phyloP scores from a whole-genome alignment of 176 grass and related monocot genomes.

The Oryza meridionalis region DNA sequence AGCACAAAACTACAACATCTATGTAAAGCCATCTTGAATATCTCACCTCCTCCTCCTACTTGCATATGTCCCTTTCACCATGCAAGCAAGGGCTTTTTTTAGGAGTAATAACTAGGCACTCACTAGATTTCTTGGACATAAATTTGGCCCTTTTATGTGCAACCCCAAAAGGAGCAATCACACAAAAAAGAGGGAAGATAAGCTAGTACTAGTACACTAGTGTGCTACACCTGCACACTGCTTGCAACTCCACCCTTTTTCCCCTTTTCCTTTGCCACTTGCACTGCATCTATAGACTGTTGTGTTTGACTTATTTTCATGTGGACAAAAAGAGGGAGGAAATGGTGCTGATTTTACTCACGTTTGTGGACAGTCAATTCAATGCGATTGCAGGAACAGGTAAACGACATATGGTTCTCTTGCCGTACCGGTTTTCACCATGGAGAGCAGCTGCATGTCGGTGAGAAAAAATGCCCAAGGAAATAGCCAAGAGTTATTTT shows the following conservation, averaged over 20 bases:
- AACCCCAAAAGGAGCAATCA: slow-evolving; percentile 2
- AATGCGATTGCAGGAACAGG: slow-evolving; percentile 8
- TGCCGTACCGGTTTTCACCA: background rate
- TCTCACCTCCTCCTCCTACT: slow-evolving; percentile 30
- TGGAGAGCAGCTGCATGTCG: slow-evolving; percentile 6
- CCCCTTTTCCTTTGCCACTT: background rate
- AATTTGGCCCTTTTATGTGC: background rate
- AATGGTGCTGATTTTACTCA: background rate
- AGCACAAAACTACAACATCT: slow-evolving; percentile 32
- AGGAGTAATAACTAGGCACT: slow-evolving; percentile 5
- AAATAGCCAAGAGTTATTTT: no score
- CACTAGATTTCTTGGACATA: slow-evolving; percentile 19
- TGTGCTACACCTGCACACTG: no score
- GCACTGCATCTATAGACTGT: background rate
- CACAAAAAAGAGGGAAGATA: background rate
- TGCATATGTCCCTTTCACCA: slow-evolving; percentile 29
- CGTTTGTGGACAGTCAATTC: slow-evolving; percentile 6
- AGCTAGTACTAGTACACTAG: background rate
- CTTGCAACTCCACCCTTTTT: background rate
- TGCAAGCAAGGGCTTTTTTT: slow-evolving; percentile 4
- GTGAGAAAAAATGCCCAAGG: background rate
- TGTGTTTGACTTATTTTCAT: background rate
- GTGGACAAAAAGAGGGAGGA: background rate
- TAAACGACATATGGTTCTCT: background rate
- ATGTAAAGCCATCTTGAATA: slow-evolving; percentile 37